Conservation (phyloP, 352 stramenopile genomes). For the Thraustotheca clavata region DNA sequence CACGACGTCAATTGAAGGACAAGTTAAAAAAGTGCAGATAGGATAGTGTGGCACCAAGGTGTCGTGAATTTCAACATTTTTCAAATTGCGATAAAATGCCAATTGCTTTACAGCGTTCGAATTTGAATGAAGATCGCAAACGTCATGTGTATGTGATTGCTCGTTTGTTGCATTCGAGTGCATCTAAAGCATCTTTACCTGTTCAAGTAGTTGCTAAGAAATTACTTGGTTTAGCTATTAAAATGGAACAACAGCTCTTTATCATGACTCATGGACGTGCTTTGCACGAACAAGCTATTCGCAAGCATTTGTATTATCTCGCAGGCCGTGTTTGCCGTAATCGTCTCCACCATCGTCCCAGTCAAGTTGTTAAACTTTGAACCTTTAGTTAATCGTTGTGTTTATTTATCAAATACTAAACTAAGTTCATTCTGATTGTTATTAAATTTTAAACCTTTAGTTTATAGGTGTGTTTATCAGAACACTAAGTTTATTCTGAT, state of each 20-base stretch:
- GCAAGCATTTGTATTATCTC: not conserved
- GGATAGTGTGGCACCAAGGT: no score
- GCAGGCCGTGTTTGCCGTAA: not conserved
- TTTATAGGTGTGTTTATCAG: no score
- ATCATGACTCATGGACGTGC: not conserved
- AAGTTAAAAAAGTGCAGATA: no score
- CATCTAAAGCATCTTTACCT: not conserved
- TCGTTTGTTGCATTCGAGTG: not conserved
- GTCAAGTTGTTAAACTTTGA: not conserved
- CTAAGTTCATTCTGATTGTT: no score
- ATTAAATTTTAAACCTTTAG: no score
- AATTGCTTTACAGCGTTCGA: not conserved
- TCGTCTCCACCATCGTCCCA: not conserved
- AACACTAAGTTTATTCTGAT: no score
- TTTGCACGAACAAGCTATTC: not conserved
- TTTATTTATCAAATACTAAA: no score
- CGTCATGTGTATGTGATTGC: not conserved
- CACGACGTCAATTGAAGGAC: no score
- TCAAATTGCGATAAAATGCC: no score
- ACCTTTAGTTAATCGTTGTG: no score
- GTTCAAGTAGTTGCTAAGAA: conserved; percentile 7
- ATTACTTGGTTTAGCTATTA: not conserved
- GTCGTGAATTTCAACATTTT: no score
- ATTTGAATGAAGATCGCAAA: not conserved
- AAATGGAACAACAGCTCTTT: not conserved